Base-by-base conservation (phyloP, 192 early-diverging fungal genomes). In the Gonapodya prolifera region DNA sequence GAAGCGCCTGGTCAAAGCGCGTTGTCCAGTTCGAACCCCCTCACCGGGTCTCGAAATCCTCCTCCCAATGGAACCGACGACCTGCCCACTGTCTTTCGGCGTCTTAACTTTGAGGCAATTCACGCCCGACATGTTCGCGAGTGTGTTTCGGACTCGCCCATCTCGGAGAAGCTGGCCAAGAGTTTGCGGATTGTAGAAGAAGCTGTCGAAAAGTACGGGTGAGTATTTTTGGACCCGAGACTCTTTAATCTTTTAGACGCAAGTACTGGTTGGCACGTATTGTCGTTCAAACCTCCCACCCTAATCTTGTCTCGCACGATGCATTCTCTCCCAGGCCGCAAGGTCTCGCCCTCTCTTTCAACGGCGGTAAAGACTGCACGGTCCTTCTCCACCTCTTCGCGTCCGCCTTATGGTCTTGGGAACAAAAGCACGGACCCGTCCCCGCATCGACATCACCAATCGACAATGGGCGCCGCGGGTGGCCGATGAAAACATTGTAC, bases 351-450 rank as follows among this genome's bases (percentile, higher is more conserved):
- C 83, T 98, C 45, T 92, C 91, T 73, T 98, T 97, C 78, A 98
- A 98, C 80, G 97, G 97, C 2, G 97, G 97, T 23, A 98, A 98
- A 82, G 97, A 98, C 81, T 97, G 97, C 83, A 96, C 96, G 0
- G 93, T 95, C 13, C 83, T 98, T 61, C 84, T 98, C 61, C 92
- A 95, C 79, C 80, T 97, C 33, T 87, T 92, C 31, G 83, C 87
- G 1, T 91, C 91, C 23, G 94, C 91, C 0, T 81, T 92, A 33
- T 80, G 84, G 79, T 83, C 34, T 18, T 23, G 30, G 31, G 73
- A 23, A 17, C 31, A 33, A 33, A 31, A 75, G 1, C 31, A 30
- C 1, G n/a, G 34, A 30, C 1, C 73, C 2, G 31, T 1, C 29
- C 32, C 28, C 61, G 13, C 13, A n/a, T 32, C 75, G 32, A 18